These are phyloP conservation scores for Fusarium chlamydosporum DNA, from an alignment of 2,329 filamentous ascomycete genomes.

Conservation along the genomic window DNA sequence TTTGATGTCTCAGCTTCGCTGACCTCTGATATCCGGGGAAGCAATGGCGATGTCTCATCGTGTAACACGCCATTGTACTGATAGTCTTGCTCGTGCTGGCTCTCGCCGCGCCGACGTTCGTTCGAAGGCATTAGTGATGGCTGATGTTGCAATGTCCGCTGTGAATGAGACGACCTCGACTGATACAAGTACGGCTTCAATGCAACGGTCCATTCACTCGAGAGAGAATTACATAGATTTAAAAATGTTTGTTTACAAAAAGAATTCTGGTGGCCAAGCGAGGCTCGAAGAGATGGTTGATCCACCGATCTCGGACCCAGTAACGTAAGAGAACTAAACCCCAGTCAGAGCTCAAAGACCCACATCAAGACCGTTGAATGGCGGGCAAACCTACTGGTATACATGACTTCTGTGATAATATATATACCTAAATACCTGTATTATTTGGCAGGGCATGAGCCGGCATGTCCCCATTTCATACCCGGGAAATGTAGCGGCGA, in stretches of 20 bases:
- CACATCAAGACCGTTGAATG: neutral
- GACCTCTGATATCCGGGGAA: constrained; percentile 28
- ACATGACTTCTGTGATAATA: neutral
- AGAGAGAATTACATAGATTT: constrained; percentile 16
- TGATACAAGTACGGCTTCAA: constrained; percentile 10
- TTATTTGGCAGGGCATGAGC: neutral
- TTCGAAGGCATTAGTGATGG: constrained; percentile 23
- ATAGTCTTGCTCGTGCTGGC: constrained; percentile 8
- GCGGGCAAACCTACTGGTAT: no score
- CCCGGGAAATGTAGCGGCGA: neutral
- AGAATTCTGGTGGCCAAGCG: constrained; percentile 29
- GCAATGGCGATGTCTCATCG: constrained; percentile 39
- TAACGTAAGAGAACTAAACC: constrained; percentile 12
- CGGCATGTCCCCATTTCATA: neutral
- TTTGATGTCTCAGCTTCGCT: constrained; percentile 15
- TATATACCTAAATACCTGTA: no score
- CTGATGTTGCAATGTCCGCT: neutral
- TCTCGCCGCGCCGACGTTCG: constrained; percentile 23
- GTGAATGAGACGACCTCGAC: neutral
- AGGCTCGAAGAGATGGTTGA: constrained; percentile 5
- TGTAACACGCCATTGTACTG: constrained; percentile 31
- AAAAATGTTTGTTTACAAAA: constrained; percentile 18
- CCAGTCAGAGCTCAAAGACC: constrained; percentile 10
- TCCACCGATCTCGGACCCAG: constrained; percentile 35
- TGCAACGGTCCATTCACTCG: constrained; percentile 25